These are phyloP conservation scores for Alternaria gansuensis DNA, from an alignment of 2,329 filamentous ascomycete species.

Conservation along the genomic window DNA sequence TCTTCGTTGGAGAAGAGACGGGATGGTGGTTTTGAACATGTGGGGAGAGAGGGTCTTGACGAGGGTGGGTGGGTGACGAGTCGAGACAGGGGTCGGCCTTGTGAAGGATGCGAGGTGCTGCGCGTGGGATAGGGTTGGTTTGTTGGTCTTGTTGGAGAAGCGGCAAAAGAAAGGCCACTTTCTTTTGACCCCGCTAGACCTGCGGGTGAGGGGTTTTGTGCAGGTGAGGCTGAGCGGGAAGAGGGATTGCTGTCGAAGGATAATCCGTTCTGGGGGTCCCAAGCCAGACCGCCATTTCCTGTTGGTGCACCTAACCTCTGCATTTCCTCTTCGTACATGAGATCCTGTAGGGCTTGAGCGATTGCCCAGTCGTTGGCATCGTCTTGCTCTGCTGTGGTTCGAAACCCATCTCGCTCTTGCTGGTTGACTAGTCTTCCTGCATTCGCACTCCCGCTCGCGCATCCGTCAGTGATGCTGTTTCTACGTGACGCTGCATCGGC, in stretches of 20 bases:
- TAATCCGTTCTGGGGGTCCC: constrained; percentile 50
- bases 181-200: constrained; percentile 44
- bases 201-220: constrained; percentile 11
- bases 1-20: constrained; percentile 44
- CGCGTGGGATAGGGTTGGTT: constrained; percentile 20
- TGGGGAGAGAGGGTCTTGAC: neutral
- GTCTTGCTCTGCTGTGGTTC: constrained; percentile 85
- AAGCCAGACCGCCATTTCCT: constrained; percentile 47
- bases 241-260: constrained; percentile 57
- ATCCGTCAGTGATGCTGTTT: constrained; percentile 74
- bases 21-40: neutral
- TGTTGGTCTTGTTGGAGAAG: constrained; percentile 3
- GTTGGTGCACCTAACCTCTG: constrained; percentile 53
- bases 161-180: neutral
- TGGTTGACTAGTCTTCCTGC: constrained; percentile 73
- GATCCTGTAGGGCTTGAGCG: constrained; percentile 82
- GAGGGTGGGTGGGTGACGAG: constrained; percentile 37
- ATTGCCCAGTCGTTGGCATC: constrained; percentile 89
- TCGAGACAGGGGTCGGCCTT: constrained; percentile 47
- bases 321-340: constrained; percentile 80
- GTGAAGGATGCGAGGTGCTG: constrained; percentile 29
- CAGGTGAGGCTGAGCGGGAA: constrained; percentile 15
- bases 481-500: constrained; percentile 72
- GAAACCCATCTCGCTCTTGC: constrained; percentile 75
- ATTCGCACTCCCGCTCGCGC: constrained; percentile 74